These are phyloP conservation scores for Quercus wislizeni DNA, from an alignment of 306 rosid genomes.

Conservation along the genomic window DNA sequence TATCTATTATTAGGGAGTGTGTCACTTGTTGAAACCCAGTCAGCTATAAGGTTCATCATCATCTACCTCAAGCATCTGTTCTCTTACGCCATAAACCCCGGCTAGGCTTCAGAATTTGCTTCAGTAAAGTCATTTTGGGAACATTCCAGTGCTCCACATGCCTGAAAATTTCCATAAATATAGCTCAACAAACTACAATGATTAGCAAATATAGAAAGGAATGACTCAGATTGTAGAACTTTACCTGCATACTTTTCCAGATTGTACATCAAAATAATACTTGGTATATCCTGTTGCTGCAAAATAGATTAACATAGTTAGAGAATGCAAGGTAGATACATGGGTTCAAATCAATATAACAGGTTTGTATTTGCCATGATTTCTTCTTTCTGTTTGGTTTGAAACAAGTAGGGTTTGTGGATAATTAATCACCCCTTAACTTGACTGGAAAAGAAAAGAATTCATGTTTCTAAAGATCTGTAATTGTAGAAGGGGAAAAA, in stretches of 20 bases:
- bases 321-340: constrained; percentile 2
- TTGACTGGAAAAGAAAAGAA: too few species aligned
- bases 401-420: neutral
- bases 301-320: constrained; percentile 21
- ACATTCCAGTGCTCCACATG: constrained; percentile 97
- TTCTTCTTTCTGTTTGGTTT: neutral
- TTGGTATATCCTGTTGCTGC: constrained; percentile 98
- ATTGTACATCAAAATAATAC: constrained; percentile 67
- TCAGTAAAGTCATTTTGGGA: constrained; percentile 81
- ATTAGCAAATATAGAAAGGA: constrained; percentile 10
- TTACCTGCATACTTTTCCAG: constrained; percentile 91
- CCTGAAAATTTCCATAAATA: constrained; percentile 35
- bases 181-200: constrained; percentile 3
- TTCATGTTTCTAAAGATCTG: too few species aligned
- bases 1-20: neutral
- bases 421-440: neutral
- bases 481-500: too few species aligned
- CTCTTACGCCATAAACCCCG: constrained; percentile 49
- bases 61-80: constrained; percentile 13
- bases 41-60: neutral
- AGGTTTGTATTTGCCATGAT: neutral
- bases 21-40: neutral
- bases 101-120: constrained; percentile 82
- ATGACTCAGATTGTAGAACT: neutral
- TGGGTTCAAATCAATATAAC: neutral